Conservation (phyloP, 176 grass and related monocot species). For the Phoenix dactylifera region DNA sequence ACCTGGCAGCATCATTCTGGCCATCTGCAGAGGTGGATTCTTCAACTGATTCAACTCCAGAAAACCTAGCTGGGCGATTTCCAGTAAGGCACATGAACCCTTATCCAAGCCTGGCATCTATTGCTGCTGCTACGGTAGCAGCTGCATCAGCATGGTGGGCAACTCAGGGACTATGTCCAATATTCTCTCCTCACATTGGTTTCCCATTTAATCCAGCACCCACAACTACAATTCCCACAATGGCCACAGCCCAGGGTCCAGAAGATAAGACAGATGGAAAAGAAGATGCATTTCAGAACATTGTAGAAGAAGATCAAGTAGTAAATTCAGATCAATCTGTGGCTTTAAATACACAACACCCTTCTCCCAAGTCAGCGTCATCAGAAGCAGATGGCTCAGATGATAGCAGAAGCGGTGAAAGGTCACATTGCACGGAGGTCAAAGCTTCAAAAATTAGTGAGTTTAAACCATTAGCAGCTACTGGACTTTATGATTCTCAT, state of each 20-base stretch:
- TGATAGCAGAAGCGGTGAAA: neutral
- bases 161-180: conserved; percentile 3
- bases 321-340: no score
- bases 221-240: neutral
- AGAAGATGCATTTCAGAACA: neutral
- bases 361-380: neutral
- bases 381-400: neutral
- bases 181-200: neutral
- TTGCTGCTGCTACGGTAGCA: conserved; percentile 14
- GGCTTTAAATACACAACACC: neutral
- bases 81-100: neutral
- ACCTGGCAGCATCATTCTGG: conserved; percentile 9
- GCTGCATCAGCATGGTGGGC: conserved; percentile 23
- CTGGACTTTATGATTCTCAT: neutral
- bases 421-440: neutral
- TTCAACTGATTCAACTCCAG: neutral
- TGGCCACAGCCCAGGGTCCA: neutral
- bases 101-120: conserved; percentile 1
- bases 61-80: neutral
- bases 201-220: neutral
- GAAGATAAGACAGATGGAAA: neutral
- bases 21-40: neutral
- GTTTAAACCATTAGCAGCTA: neutral
- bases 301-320: neutral
- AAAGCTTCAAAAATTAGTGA: neutral